phyloP scores from a whole-genome alignment of 2,329 filamentous ascomycete genomes.

The Pestalotiopsis sp. region DNA sequence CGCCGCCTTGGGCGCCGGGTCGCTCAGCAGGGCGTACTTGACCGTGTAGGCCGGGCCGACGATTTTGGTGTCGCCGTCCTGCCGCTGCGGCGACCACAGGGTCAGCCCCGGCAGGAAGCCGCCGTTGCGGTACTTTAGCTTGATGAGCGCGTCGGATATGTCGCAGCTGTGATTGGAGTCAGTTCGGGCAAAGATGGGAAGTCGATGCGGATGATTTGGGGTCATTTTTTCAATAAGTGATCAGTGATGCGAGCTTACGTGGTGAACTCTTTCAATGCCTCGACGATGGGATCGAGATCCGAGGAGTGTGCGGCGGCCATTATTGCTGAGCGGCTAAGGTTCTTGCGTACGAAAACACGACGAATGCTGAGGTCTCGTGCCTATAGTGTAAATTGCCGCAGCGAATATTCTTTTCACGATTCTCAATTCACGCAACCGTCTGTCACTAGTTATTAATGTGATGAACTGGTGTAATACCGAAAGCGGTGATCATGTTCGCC shows the following conservation, averaged over 20 bases:
- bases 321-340: background rate
- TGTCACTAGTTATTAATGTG: no score
- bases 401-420: no score
- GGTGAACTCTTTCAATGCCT: conserved; percentile 32
- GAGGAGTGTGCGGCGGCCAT: background rate
- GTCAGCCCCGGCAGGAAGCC: conserved; percentile 55
- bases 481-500: background rate
- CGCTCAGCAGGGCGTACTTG: conserved; percentile 46
- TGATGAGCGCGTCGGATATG: conserved; percentile 52
- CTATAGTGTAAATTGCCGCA: no score
- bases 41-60: conserved; percentile 57
- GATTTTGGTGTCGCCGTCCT: conserved; percentile 51
- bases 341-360: background rate
- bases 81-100: conserved; percentile 54
- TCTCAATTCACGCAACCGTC: no score
- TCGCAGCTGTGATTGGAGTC: conserved; percentile 37
- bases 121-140: conserved; percentile 47
- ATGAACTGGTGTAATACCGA: background rate
- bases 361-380: background rate
- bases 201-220: no score
- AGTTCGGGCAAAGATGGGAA: background rate
- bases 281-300: conserved; percentile 27
- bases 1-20: conserved; percentile 43
- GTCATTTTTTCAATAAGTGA: background rate
- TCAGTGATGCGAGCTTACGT: conserved; percentile 21